Evolutionary conservation across 1,139 yeast species (phyloP), one percentile per base, ranked within the genome.

Genomic region (Kurtzmaniella quercitrusa): DNA sequence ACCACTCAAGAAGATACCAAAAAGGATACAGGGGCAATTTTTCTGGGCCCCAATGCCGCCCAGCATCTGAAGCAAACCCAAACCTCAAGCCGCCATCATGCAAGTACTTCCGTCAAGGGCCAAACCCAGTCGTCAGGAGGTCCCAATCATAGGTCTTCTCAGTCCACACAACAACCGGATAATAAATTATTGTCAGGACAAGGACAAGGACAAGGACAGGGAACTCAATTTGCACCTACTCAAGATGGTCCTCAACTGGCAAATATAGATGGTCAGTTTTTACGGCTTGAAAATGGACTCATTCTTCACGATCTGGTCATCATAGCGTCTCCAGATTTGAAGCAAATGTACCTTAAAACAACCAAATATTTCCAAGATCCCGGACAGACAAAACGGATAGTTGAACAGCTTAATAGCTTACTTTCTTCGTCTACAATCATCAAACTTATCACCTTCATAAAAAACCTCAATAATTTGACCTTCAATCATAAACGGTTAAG

Each of bases 271-370:
- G 29, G n/a, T 15, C 43, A 37, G 27, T 34, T 21, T 37, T 58
- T 70, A 21, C 70, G 72, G 41, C 61, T 81, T 44, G 86, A 81
- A 41, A 80, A 81, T 53, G 85, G 85, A 0, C 64, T 81, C 36
- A 51, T 78, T 11, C 62, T 81, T 43, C 74, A 72, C 47, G 76
- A 76, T 43, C 73, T 68, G 49, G 68, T 71, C 38, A 79, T 81
- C 25, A 61, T 79, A 34, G 77, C 85, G 1, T 78, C 85, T 0
- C 66, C 73, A 0, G 77, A 71, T 7, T 66, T 79, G 51, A 73
- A 72, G 45, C 47, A 54, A 37, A 56, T 77, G 46, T 82, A 68
- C 49, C 47, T 54, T 16, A 69, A 72, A 48, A 69, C 82, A 1
- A 59, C 61, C 17, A 66, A 63, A 38, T 81, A 81, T 57, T 81